A percentile compares a stretch with the other conserved stretches of the same genome.
Evolutionary conservation across 2,329 filamentous ascomycete species (phyloP).

Genomic region (Fusarium xylarioides): DNA sequence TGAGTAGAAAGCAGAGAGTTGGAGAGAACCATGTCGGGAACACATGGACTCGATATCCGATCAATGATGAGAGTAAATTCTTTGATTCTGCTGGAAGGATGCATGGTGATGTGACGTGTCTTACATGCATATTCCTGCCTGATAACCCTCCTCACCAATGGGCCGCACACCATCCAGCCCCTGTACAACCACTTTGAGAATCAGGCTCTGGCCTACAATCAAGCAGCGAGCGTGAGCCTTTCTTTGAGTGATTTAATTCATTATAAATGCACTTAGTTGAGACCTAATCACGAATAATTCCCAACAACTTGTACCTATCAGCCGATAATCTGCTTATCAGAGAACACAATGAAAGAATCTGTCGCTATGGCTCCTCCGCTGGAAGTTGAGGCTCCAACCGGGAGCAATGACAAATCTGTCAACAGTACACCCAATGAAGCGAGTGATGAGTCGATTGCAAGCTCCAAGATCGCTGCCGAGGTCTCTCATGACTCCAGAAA

Average conservation of each 20-base stretch:
- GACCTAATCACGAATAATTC: accelerated
- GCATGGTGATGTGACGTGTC: background rate
- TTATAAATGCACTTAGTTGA: background rate
- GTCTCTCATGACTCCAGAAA: too few relatives aligned
- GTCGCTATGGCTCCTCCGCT: background rate
- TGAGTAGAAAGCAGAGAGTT: background rate
- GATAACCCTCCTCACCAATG: background rate
- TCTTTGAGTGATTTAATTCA: background rate
- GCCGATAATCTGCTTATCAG: background rate
- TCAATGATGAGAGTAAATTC: background rate
- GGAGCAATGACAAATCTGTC: background rate
- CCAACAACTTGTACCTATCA: background rate
- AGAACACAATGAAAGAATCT: background rate
- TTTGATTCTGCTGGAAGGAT: background rate
- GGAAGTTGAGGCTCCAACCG: background rate
- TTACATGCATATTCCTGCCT: background rate
- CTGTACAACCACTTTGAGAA: background rate
- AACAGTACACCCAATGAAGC: background rate
- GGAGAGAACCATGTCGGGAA: background rate
- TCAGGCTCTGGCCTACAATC: background rate
- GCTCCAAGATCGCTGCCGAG: background rate
- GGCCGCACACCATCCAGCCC: background rate
- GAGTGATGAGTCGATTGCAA: accelerated
- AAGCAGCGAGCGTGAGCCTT: background rate
- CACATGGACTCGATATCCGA: background rate